Conservation (phyloP, 2,329 filamentous ascomycete species). For the Talaromyces rugulosus region DNA sequence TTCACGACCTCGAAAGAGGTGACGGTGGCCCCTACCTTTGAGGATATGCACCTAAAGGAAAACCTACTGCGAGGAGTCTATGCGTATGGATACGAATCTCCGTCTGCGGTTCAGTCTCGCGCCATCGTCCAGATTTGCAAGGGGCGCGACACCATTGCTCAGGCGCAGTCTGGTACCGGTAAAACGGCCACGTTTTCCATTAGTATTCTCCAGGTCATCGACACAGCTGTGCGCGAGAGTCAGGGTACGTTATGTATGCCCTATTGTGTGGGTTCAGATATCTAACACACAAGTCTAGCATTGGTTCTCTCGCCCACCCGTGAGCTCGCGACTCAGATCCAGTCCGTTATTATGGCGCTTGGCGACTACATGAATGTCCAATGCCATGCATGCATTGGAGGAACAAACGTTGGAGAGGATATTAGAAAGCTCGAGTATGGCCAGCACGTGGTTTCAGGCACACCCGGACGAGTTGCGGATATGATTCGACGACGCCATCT, state of each 20-base stretch:
- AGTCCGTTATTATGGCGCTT: constrained; percentile 98
- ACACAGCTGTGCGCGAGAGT: constrained; percentile 85
- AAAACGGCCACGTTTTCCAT: constrained; percentile 97
- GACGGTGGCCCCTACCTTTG: constrained; percentile 83
- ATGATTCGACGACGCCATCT: constrained; percentile 74
- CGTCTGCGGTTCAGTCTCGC: constrained; percentile 94
- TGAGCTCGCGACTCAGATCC: constrained; percentile 95
- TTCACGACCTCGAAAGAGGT: constrained; percentile 98
- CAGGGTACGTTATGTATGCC: constrained; percentile 50
- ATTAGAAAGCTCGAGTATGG: constrained; percentile 97
- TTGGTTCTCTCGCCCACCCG: constrained; percentile 93
- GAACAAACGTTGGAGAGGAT: constrained; percentile 95
- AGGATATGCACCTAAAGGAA: constrained; percentile 96
- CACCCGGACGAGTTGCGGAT: constrained; percentile 89
- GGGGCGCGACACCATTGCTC: constrained; percentile 95
- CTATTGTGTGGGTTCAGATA: background rate
- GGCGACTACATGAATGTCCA: constrained; percentile 99
- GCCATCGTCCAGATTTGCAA: constrained; percentile 99
- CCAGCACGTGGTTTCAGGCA: constrained; percentile 95
- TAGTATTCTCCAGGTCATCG: constrained; percentile 92
- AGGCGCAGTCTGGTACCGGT: constrained; percentile 94
- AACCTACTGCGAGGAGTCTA: constrained; percentile 96
- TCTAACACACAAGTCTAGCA: constrained; percentile 44
- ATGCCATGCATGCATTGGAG: constrained; percentile 97
- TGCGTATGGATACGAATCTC: constrained; percentile 97